Percentiles rank a stretch among this genome's conserved stretches.
Evolutionary conservation across 2,329 filamentous ascomycete genomes (phyloP).

Genomic region (Stagonosporopsis cucurbitacearum): DNA sequence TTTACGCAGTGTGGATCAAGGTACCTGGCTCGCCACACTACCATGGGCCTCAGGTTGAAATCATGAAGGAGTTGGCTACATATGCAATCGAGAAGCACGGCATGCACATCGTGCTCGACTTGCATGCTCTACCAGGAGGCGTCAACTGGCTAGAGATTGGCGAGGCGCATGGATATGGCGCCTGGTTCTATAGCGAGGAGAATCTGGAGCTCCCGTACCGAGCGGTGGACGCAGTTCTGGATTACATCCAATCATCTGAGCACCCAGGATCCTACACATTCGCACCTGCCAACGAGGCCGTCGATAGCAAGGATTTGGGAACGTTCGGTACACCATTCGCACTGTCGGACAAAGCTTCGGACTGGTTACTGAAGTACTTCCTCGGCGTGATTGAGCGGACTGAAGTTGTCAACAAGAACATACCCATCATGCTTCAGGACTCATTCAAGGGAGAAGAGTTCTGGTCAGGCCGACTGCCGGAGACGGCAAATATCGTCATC

Average conservation of each 20-base stretch:
- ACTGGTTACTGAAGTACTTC: conserved; percentile 44
- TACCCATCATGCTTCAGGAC: conserved; percentile 19
- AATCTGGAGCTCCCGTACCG: conserved; percentile 40
- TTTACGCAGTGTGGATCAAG: conserved; percentile 13
- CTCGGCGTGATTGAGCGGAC: conserved; percentile 27
- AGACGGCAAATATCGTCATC: conserved; percentile 22
- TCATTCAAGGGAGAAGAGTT: conserved; percentile 19
- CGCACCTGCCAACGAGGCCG: conserved; percentile 47
- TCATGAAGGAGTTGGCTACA: conserved; percentile 11
- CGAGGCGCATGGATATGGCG: conserved; percentile 28
- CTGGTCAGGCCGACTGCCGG: conserved; percentile 21
- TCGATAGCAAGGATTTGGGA: conserved; percentile 38
- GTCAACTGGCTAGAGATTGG: conserved; percentile 35
- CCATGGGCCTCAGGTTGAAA: background rate
- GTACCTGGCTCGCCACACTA: conserved; percentile 11
- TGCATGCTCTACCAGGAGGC: conserved; percentile 40
- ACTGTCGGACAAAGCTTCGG: conserved; percentile 36
- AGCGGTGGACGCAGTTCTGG: conserved; percentile 39
- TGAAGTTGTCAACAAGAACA: conserved; percentile 15
- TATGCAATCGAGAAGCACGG: conserved; percentile 45
- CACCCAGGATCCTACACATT: conserved; percentile 41
- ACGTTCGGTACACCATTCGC: conserved; percentile 38
- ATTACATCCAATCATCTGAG: conserved; percentile 38
- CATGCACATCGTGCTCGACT: conserved; percentile 45
- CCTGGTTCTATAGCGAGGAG: conserved; percentile 45